Base-by-base conservation (phyloP, 441 rosid genomes). In the Brassica balearica region DNA sequence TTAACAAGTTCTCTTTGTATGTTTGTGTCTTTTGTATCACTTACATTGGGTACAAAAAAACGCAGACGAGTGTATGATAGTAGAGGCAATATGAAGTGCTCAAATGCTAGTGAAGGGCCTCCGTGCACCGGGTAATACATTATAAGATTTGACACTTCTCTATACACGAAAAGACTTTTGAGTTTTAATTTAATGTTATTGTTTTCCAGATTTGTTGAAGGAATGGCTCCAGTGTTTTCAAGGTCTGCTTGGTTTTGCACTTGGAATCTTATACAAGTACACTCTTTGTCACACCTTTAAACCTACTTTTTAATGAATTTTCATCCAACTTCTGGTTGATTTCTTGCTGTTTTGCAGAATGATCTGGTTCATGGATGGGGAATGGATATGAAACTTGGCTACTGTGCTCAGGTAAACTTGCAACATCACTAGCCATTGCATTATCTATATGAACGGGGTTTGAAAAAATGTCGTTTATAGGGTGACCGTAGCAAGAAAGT, bases 361-460 rank as follows among this genome's bases (percentile, higher is more conserved):
- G 98, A 94, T 83, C 88, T 94, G 51, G 92, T 94, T 48, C 97
- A 94, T 60, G 98, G 95, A 70, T 94, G 98, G 98, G 97, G 97
- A 81, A 72, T 94, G 91, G 98, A 94, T 80, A 92, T 92, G 85
- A 92, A 94, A 80, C 96, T 94, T 38, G 98, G 98, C 20, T 94
- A 94, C 74, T 94, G 97, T 80, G 96, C 95, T 6, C 97, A 89
- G 91, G 98, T 91, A 76, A 83, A 75, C 2, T 60, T 60, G 11
- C 63, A 12, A 10, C 62, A 38, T 17, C 60, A 46, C 2, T 15
- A 55, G 10, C 0, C 3, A 62, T 4, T 74, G 5, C 58, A 48
- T 51, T 53, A 3, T 68, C 17, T 29, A 6, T 11, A 43, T 58
- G 75, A 69, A 2, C 9, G 8, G 22, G 20, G 7, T 60, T 25